Percentiles rank a stretch among this genome's conserved stretches.
Conservation (phyloP, 768 basidiomycete genomes). For the Suillus weaverae region DNA sequence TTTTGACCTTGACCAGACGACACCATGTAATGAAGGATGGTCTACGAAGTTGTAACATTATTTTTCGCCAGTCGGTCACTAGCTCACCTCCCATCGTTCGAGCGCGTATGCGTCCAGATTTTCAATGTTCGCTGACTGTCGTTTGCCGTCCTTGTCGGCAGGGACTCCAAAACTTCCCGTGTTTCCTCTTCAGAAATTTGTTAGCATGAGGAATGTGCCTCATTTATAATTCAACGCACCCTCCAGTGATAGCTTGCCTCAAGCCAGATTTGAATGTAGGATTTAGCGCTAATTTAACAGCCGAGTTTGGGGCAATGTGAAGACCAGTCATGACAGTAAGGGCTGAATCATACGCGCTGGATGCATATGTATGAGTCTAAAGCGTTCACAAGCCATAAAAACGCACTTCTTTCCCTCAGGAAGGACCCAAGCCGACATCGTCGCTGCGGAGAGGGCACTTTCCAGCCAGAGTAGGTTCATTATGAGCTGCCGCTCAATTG, state of each 20-base stretch:
- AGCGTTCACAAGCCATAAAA: not conserved
- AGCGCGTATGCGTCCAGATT: constrained; percentile 79
- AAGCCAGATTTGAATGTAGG: constrained; percentile 76
- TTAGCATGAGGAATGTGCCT: constrained; percentile 1
- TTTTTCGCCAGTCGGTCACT: not conserved
- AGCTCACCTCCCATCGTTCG: constrained; percentile 85
- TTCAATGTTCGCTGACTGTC: constrained; percentile 52
- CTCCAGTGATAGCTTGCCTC: constrained; percentile 83
- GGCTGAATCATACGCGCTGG: constrained; percentile 72
- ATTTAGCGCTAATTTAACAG: constrained; percentile 68
- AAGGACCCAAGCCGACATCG: constrained; percentile 76
- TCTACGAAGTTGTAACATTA: constrained; percentile 45
- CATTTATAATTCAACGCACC: constrained; percentile 48
- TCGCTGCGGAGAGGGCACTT: constrained; percentile 60
- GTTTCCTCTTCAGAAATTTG: constrained; percentile 52
- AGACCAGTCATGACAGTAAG: constrained; percentile 61
- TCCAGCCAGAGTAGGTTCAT: constrained; percentile 92
- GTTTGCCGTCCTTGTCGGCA: constrained; percentile 63
- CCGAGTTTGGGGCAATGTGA: constrained; percentile 65
- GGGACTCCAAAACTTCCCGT: constrained; percentile 86
- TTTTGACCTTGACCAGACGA: constrained; percentile 82
- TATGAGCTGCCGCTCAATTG: constrained; percentile 80
- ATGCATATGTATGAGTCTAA: not conserved
- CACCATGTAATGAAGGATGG: constrained; percentile 97
- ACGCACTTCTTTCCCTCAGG: constrained; percentile 70